These are phyloP conservation scores for Phytopythium cucurbitacearum DNA, from an alignment of 352 stramenopile species.

Conservation along the genomic window DNA sequence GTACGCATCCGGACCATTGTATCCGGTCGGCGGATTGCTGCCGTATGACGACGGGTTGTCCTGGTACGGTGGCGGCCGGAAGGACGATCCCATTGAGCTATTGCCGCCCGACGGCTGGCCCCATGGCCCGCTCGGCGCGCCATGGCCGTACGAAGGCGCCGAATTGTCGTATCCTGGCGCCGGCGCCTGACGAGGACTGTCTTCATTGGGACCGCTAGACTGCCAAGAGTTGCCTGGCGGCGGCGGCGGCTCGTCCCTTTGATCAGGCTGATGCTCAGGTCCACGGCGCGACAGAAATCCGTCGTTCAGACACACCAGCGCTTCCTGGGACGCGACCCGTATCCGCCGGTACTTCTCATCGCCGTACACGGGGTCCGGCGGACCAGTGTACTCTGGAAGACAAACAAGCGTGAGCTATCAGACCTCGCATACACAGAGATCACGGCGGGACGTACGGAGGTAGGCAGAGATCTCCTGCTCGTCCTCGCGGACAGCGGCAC, in stretches of 20 bases:
- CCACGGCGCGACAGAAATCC: constrained; percentile 49
- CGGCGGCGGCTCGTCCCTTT: constrained; percentile 16
- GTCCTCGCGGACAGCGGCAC: constrained; percentile 56
- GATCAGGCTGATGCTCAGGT: constrained; percentile 20
- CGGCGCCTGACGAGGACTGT: constrained; percentile 8
- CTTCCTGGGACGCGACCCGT: constrained; percentile 69
- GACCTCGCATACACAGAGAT: constrained; percentile 1
- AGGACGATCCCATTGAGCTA: constrained; percentile 12
- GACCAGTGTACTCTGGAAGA: constrained; percentile 68
- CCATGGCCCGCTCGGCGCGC: constrained; percentile 36
- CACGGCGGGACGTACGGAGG: constrained; percentile 42
- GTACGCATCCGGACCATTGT: constrained; percentile 12
- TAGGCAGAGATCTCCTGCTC: constrained; percentile 65
- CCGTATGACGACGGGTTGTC: constrained; percentile 26
- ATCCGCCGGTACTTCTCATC: constrained; percentile 86
- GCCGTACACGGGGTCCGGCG: constrained; percentile 68
- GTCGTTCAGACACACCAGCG: constrained; percentile 74
- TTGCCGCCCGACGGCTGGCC: constrained; percentile 15
- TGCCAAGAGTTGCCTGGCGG: constrained; percentile 24
- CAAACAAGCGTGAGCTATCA: constrained; percentile 7
- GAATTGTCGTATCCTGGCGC: constrained; percentile 8
- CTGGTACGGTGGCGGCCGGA: constrained; percentile 57
- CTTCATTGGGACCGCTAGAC: constrained; percentile 7
- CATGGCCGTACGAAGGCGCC: constrained; percentile 15
- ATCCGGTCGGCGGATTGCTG: constrained; percentile 5